Evolutionary conservation across 2,329 filamentous ascomycete genomes (phyloP), one percentile per base, ranked within the genome.

Genomic region (Cadophora luteo-olivacea): DNA sequence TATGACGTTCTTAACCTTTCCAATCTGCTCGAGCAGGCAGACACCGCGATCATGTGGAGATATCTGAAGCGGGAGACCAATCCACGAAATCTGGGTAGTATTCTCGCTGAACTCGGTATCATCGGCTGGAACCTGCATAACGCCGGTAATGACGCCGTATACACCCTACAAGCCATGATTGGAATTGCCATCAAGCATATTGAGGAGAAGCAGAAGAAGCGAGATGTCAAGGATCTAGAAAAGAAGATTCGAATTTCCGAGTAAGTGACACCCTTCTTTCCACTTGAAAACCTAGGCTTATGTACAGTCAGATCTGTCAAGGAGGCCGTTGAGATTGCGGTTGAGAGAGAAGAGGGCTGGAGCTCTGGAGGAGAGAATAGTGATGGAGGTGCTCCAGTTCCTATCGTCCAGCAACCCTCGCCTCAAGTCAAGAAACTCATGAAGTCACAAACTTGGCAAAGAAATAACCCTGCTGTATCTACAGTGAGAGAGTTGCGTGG

Each of bases 131-230:
- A 91, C 73, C 82, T 95, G n/a, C 94, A 97, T 79, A 97, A 97
- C 76, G 94, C 90, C 0, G 89, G 94, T 1, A 97, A 97, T 72
- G 94, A 97, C 77, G 93, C 94, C 0, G 86, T 89, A 1, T 96
- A 91, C 77, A 95, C 93, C 0, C 80, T 97, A 70, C 89, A 90
- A 70, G 91, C 89, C 8, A 86, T 96, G 84, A 78, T 97, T 7
- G 87, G 82, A 5, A 85, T 93, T 69, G 84, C 83, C 48, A 79
- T 88, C 72, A 75, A 73, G 65, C 68, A 75, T 61, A 65, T 77
- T 22, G 68, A 64, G 1, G 73, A 75, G 38, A 72, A 63, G 14
- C 45, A 67, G 45, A 68, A 62, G 60, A 65, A 54, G 9, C 48
- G 45, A 57, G 68, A 72, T 14, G 32, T 54, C 11, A 68, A 68